These are phyloP conservation scores for Patellaria atrata DNA, from an alignment of 495 filamentous ascomycete species.

Conservation along the genomic window DNA sequence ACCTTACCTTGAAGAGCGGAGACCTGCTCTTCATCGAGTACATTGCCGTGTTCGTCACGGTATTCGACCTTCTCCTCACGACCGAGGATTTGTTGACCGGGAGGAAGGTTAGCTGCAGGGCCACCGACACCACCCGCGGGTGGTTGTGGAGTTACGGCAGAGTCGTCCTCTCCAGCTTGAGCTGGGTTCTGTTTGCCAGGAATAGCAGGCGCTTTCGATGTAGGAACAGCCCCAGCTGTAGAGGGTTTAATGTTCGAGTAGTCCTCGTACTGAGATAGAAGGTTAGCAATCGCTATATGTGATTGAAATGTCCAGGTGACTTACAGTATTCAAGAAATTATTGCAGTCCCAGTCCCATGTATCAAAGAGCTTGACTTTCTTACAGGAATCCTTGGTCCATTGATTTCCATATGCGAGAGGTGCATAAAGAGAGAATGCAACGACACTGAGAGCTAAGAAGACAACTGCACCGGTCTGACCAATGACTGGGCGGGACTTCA, in stretches of 20 bases:
- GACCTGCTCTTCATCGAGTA: conserved; percentile 73
- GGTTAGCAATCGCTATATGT: not conserved
- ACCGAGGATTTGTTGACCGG: conserved; percentile 41
- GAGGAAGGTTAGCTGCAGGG: conserved; percentile 6
- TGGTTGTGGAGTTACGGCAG: conserved; percentile 19
- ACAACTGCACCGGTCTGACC: conserved; percentile 53
- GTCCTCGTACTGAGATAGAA: conserved; percentile 16
- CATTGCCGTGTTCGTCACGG: conserved; percentile 82
- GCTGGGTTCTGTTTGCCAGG: conserved; percentile 4
- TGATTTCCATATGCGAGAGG: conserved; percentile 85
- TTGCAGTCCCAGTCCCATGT: conserved; percentile 98
- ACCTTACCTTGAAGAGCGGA: conserved; percentile 78
- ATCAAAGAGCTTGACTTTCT: conserved; percentile 68
- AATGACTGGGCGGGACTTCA: conserved; percentile 56
- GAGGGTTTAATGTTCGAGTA: conserved; percentile 9
- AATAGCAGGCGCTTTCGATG: conserved; percentile 6
- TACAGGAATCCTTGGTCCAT: conserved; percentile 82
- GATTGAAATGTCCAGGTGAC: conserved; percentile 24
- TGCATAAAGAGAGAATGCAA: conserved; percentile 70
- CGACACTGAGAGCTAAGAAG: conserved; percentile 57
- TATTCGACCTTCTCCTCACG: conserved; percentile 84
- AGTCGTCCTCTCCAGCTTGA: conserved; percentile 10
- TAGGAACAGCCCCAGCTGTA: conserved; percentile 4
- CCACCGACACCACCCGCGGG: not conserved
- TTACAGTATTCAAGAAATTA: conserved; percentile 76